These are phyloP conservation scores for Dactylellina parvicollis DNA, from an alignment of 2,329 filamentous ascomycete species.

Conservation along the genomic window DNA sequence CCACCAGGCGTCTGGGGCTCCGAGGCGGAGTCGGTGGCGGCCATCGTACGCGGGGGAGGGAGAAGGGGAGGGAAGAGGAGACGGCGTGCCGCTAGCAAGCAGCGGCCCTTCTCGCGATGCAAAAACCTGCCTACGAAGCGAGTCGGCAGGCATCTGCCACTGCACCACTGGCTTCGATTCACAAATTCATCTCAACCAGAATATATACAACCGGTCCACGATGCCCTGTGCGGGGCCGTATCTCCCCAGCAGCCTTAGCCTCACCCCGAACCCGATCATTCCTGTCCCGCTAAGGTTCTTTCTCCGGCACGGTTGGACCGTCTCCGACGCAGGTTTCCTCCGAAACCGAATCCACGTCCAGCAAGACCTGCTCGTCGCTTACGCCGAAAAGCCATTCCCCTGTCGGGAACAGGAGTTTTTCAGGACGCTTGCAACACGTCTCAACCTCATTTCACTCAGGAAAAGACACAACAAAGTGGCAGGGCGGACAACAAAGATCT, in stretches of 20 bases:
- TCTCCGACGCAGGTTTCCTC: not conserved
- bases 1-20: constrained; percentile 18
- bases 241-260: constrained; percentile 4
- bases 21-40: constrained; percentile 20
- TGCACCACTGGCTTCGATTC: too few species aligned
- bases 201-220: not conserved
- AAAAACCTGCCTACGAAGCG: not conserved
- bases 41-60: constrained; percentile 1
- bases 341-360: constrained; percentile 3
- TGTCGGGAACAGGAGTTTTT: constrained; percentile 20
- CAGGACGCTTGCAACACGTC: not conserved
- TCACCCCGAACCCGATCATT: not conserved
- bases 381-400: not conserved
- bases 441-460: not conserved
- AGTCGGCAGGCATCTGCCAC: too few species aligned
- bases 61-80: not conserved
- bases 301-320: constrained; percentile 16
- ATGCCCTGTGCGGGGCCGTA: constrained; percentile 31
- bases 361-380: constrained; percentile 12
- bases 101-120: not conserved
- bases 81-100: not conserved
- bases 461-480: not conserved
- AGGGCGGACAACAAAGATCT: not conserved
- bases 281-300: constrained; percentile 9
- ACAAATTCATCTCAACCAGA: too few species aligned